Evolutionary conservation across 2,329 filamentous ascomycete genomes (phyloP).

Genomic region (Myriosclerotinia curreyana): DNA sequence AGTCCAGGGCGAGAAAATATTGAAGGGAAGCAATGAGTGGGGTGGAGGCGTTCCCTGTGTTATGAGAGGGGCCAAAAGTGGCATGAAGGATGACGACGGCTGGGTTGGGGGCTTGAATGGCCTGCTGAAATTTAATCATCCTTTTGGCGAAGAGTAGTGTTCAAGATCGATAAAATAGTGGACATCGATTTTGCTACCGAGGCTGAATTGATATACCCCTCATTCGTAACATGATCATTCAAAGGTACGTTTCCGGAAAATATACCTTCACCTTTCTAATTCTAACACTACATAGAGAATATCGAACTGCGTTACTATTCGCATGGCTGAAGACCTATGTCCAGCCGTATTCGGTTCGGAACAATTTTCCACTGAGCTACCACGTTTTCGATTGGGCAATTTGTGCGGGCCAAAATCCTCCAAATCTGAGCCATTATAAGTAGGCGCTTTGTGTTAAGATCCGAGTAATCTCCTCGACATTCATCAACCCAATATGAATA

Average conservation of each 20-base stretch:
- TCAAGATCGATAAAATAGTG: neutral
- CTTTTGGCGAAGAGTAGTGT: conserved; percentile 68
- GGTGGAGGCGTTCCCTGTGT: conserved; percentile 87
- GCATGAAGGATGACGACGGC: conserved; percentile 71
- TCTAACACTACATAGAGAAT: neutral
- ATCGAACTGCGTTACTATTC: neutral
- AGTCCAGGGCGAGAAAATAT: conserved; percentile 81
- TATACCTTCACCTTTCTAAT: neutral
- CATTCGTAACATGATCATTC: neutral
- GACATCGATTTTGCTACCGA: neutral
- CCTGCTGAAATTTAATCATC: conserved; percentile 94
- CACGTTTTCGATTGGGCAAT: neutral
- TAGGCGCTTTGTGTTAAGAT: neutral
- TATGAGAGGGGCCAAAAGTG: conserved; percentile 57
- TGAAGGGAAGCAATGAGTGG: conserved; percentile 49
- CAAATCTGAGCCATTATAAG: neutral
- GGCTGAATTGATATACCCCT: neutral
- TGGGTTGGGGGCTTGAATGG: conserved; percentile 96
- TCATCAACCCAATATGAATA: neutral
- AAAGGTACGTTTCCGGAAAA: conserved; percentile 7
- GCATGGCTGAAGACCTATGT: neutral
- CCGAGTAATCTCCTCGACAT: neutral
- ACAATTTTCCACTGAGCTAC: neutral
- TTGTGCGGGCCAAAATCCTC: neutral
- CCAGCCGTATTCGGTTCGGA: neutral